phyloP scores from a whole-genome alignment of 106 monocot species.

The Apostasia shenzhenica region DNA sequence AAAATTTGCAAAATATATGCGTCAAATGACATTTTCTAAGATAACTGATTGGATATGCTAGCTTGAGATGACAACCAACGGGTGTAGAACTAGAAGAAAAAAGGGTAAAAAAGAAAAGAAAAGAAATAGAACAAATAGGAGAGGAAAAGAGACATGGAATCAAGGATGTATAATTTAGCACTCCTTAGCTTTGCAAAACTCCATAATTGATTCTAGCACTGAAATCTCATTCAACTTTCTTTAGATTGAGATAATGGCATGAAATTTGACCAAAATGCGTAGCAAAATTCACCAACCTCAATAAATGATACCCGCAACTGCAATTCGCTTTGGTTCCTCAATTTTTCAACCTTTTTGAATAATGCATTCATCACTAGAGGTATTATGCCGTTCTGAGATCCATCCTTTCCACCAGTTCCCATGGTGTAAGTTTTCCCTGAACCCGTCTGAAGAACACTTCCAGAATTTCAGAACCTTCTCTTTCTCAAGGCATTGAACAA shows the following conservation, averaged over 20 bases:
- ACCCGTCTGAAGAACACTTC: slow-evolving; percentile 63
- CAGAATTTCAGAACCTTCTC: slow-evolving; percentile 13
- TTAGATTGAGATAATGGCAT: no score
- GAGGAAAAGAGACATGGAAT: no score
- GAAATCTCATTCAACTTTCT: no score
- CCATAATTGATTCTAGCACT: neutral
- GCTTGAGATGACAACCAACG: neutral
- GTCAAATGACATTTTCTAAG: neutral
- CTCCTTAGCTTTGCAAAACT: neutral
- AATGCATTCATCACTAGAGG: slow-evolving; percentile 81
- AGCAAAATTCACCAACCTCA: slow-evolving; percentile 40
- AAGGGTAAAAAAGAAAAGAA: no score
- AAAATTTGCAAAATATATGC: neutral
- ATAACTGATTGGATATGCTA: neutral
- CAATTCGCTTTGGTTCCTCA: slow-evolving; percentile 76
- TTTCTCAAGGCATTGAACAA: neutral
- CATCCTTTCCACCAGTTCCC: slow-evolving; percentile 83
- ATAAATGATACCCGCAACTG: slow-evolving; percentile 96
- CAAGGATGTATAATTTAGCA: no score
- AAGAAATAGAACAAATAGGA: no score
- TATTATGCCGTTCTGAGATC: slow-evolving; percentile 62
- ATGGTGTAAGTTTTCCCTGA: slow-evolving; percentile 99
- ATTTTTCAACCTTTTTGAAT: slow-evolving; percentile 68
- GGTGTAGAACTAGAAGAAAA: neutral
- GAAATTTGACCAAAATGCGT: no score